These are phyloP conservation scores for Calonectria hawksworthii DNA, from an alignment of 2,329 filamentous ascomycete genomes.

Conservation along the genomic window DNA sequence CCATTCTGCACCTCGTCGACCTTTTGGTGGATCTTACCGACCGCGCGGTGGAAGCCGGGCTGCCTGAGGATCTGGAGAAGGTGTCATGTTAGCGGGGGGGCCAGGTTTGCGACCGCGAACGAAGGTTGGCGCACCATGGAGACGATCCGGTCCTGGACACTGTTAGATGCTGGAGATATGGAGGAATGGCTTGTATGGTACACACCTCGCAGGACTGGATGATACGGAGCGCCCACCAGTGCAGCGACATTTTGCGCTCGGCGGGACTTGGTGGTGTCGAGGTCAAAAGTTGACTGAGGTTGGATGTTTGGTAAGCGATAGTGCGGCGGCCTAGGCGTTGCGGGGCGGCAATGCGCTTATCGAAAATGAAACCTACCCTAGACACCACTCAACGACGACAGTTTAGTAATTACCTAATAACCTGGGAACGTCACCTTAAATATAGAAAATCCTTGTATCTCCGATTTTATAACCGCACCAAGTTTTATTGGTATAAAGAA, in stretches of 20 bases:
- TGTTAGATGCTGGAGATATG: conserved; percentile 27
- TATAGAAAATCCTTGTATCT: neutral
- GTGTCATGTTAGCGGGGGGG: neutral
- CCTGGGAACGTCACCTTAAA: neutral
- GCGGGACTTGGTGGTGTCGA: conserved; percentile 1
- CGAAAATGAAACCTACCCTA: neutral
- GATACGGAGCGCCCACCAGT: conserved; percentile 51
- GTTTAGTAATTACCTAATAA: neutral
- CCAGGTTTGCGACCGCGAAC: neutral
- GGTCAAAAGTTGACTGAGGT: neutral
- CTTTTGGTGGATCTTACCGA: conserved; percentile 65
- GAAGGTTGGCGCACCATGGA: conserved; percentile 44
- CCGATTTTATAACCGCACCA: neutral
- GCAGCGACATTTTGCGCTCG: conserved; percentile 47
- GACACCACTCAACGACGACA: neutral
- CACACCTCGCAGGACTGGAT: conserved; percentile 53
- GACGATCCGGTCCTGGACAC: conserved; percentile 51
- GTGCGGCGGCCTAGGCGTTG: conserved; percentile 23
- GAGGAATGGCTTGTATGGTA: fast-evolving
- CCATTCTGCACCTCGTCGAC: conserved; percentile 65
- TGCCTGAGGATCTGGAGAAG: conserved; percentile 61
- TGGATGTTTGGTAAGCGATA: conserved; percentile 15
- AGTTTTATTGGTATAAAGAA: neutral
- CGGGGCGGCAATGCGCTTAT: conserved; percentile 7
- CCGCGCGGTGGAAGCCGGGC: conserved; percentile 65